phyloP scores from a whole-genome alignment of 345 rosid genomes.

The Atalantia buxifolia region DNA sequence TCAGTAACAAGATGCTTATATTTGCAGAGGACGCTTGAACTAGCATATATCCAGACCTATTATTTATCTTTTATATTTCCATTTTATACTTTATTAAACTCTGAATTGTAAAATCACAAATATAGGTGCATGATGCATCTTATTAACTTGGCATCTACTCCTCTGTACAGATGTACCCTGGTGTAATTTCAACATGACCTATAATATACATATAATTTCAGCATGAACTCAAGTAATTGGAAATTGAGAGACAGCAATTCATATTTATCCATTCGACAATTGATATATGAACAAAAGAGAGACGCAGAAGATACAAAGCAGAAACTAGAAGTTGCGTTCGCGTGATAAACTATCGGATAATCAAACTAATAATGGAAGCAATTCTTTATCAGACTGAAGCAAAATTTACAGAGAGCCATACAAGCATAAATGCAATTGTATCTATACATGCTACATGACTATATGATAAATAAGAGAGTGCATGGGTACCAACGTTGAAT shows the following conservation, averaged over 20 bases:
- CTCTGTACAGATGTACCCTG: neutral
- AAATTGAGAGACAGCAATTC: neutral
- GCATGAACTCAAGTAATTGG: neutral
- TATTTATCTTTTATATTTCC: neutral
- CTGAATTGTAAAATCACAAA: neutral
- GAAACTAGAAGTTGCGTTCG: neutral
- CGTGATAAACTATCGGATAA: neutral
- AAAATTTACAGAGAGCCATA: neutral
- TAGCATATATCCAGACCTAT: neutral
- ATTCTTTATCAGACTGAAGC: neutral
- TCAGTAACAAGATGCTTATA: neutral
- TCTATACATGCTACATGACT: neutral
- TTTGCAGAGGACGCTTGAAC: neutral
- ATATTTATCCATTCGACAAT: neutral
- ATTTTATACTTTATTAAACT: neutral
- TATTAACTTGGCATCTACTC: neutral
- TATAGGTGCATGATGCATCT: neutral
- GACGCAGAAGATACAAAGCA: neutral
- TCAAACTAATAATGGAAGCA: neutral
- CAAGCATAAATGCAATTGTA: neutral
- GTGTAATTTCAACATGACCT: neutral
- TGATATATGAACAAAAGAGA: neutral
- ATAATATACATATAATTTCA: neutral
- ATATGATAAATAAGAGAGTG: neutral
- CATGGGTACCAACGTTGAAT: slow-evolving; percentile 77